Conservation (phyloP, 176 grass and related monocot genomes). For the Miscanthus lutarioriparius region DNA sequence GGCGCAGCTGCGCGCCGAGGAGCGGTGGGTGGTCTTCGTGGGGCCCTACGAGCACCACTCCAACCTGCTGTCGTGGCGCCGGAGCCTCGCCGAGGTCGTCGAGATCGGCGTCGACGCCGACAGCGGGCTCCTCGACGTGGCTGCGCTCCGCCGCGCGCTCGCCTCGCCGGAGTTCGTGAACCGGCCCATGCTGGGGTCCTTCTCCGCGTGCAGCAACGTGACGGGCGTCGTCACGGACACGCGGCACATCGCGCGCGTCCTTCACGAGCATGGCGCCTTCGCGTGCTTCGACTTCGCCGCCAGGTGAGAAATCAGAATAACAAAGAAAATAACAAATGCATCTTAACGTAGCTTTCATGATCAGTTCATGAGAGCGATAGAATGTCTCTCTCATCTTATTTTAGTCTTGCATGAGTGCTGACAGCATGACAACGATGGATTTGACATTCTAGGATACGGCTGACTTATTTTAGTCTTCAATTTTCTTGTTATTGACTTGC, state of each 20-base stretch:
- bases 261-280: constrained; percentile 75
- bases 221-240: constrained; percentile 69
- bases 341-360: no score
- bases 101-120: constrained; percentile 56
- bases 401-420: no score
- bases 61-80: constrained; percentile 84
- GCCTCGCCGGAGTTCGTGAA: constrained; percentile 14
- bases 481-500: neutral
- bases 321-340: no score
- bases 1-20: constrained; percentile 36
- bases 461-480: no score
- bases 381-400: neutral
- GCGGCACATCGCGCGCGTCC: constrained; percentile 45
- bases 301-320: constrained; percentile 28
- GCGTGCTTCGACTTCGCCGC: constrained; percentile 92
- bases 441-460: neutral
- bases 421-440: neutral
- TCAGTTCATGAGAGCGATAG: neutral
- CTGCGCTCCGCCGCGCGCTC: constrained; percentile 41
- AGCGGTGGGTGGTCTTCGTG: constrained; percentile 81
- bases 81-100: constrained; percentile 68
- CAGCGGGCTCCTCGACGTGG: constrained; percentile 60
- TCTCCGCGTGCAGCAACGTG: constrained; percentile 93
- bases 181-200: constrained; percentile 76
- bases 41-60: constrained; percentile 89